Evolutionary conservation across 129 eudicot genomes (phyloP).

Genomic region (Tagetes patula): DNA sequence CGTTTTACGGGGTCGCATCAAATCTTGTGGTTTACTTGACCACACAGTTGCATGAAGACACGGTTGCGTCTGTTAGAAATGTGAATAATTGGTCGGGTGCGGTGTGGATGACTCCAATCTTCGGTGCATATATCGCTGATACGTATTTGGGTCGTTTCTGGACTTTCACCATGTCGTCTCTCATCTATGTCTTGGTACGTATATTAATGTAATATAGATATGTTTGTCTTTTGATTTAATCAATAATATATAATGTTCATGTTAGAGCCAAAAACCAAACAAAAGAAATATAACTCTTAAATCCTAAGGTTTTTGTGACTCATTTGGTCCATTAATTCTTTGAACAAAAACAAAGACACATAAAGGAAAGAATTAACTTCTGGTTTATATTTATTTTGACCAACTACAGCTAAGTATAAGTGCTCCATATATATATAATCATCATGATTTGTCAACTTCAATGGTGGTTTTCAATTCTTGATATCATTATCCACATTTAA

Average conservation of each 20-base stretch:
- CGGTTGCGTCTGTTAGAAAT: conserved; percentile 83
- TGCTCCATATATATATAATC: conserved; percentile 11
- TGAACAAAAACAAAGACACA: not conserved
- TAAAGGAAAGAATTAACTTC: not conserved
- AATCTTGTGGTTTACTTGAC: conserved; percentile 90
- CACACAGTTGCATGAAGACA: conserved; percentile 86
- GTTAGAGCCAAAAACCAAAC: not conserved
- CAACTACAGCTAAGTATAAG: conserved; percentile 11
- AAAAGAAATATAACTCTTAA: not conserved
- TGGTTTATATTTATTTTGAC: conserved; percentile 32
- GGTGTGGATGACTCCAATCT: conserved; percentile 90
- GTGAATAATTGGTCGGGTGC: conserved; percentile 92
- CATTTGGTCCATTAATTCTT: conserved; percentile 30
- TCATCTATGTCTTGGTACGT: conserved; percentile 77
- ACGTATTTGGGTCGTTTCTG: conserved; percentile 91
- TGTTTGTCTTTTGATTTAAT: not conserved
- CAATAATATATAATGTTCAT: not conserved
- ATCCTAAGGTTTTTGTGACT: not conserved
- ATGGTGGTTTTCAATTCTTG: conserved; percentile 12
- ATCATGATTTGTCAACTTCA: conserved; percentile 33
- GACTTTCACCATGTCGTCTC: conserved; percentile 84
- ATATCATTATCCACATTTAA: conserved; percentile 1
- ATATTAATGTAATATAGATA: not conserved
- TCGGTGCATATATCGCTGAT: conserved; percentile 90
- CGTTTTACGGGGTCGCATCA: conserved; percentile 92